Conservation (phyloP, 257 asterid species). For the Anisodus tanguticus region DNA sequence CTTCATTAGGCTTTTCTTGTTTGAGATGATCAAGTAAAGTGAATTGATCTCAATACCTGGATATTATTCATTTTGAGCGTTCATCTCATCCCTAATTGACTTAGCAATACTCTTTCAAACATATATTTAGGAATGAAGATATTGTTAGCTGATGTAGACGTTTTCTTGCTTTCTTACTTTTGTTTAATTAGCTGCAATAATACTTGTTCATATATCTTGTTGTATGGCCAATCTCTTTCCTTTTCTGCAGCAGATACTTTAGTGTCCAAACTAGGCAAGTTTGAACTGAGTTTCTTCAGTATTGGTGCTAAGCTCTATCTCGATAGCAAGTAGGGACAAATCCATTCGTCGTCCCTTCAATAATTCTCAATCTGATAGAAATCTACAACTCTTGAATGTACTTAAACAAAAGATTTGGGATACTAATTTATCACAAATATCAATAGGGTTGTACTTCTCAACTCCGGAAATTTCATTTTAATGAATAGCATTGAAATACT, state of each 20-base stretch:
- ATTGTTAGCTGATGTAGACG: background rate
- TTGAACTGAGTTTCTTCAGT: conserved; percentile 46
- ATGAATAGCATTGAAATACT: background rate
- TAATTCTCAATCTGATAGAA: background rate
- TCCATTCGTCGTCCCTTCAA: conserved; percentile 26
- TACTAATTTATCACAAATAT: background rate
- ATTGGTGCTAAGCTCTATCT: conserved; percentile 36
- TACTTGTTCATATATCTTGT: background rate
- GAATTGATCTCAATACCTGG: too few species aligned
- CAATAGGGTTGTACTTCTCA: conserved; percentile 14
- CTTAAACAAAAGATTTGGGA: background rate
- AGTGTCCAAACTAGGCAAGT: background rate
- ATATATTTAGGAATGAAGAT: background rate
- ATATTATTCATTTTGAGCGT: too few species aligned
- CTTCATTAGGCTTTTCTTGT: background rate
- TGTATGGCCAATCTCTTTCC: background rate
- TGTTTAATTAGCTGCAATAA: background rate
- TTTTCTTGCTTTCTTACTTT: too few species aligned
- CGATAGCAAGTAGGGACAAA: conserved; percentile 43
- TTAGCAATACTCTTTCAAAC: background rate
- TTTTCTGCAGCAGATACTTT: background rate
- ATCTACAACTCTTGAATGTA: background rate
- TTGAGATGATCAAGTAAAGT: background rate
- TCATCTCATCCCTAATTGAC: too few species aligned
- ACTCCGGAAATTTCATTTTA: conserved; percentile 25